A percentile compares a stretch with the other conserved stretches of the same genome.
Evolutionary conservation across 768 basidiomycete genomes (phyloP).

Genomic region (Lactarius hengduanensis): DNA sequence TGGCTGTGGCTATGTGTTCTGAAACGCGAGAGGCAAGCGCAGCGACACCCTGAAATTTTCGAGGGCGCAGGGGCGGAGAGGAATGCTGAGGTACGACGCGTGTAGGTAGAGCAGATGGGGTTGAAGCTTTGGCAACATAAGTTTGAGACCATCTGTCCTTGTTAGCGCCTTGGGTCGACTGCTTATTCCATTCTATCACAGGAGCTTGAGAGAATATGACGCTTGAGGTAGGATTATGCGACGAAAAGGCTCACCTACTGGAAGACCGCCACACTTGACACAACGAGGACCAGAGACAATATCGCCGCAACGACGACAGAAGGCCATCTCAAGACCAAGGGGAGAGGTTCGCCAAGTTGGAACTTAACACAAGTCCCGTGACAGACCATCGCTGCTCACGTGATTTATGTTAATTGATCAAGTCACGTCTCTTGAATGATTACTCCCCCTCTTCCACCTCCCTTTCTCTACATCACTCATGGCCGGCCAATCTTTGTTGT

Average conservation of each 20-base stretch:
- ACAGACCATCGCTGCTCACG: slow-evolving; percentile 3
- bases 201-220: slow-evolving; percentile 48
- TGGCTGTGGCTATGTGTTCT: slow-evolving; percentile 56
- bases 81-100: slow-evolving; percentile 30
- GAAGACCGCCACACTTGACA: slow-evolving; percentile 68
- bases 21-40: slow-evolving; percentile 49
- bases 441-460: neutral
- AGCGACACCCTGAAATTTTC: slow-evolving; percentile 38
- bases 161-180: slow-evolving; percentile 40
- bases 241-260: slow-evolving; percentile 61
- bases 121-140: slow-evolving; percentile 55
- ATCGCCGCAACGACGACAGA: slow-evolving; percentile 83
- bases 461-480: slow-evolving; percentile 4
- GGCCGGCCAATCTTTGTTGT: slow-evolving; percentile 42
- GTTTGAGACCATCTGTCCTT: slow-evolving; percentile 81
- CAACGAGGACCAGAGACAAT: slow-evolving; percentile 71
- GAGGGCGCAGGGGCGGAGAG: slow-evolving; percentile 46
- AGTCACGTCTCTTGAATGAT: slow-evolving; percentile 9
- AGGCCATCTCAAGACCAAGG: slow-evolving; percentile 54
- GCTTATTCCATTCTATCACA: slow-evolving; percentile 63
- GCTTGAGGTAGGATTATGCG: neutral
- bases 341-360: slow-evolving; percentile 19
- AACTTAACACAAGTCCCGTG: neutral
- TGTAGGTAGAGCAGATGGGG: slow-evolving; percentile 41
- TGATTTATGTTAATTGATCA: slow-evolving; percentile 12